Base-by-base conservation (phyloP, 2,329 filamentous ascomycete species). In the Salinomyces thailandicus region DNA sequence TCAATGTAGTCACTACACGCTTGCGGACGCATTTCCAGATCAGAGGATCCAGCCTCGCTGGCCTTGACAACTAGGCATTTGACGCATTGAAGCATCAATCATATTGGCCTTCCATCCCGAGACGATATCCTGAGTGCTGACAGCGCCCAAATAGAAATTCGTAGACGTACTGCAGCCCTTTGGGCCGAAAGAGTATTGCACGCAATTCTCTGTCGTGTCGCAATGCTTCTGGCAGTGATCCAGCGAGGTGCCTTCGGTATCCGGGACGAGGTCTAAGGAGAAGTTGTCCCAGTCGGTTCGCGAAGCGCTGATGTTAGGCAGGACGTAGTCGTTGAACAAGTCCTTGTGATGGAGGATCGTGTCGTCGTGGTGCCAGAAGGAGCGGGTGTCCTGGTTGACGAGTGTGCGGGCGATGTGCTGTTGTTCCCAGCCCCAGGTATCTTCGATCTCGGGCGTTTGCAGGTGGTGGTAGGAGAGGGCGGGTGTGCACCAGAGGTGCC, bases 401-500 rank as follows among this genome's bases (percentile, higher is more conserved):
- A 28, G n/a, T 16, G 31, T 8, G n/a, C 4, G 29, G n/a, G 28
- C 31, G 17, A 54, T 46, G 45, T 47, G 53, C 4, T 47, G 29
- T 24, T 57, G 50, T 36, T 58, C 53, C 18, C 55, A 57, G 2
- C 41, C 24, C 45, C 52, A 58, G 20, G 56, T 35, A 8, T 43
- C 39, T 16, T 42, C 27, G 5, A 57, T 42, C 33, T 53, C 49
- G 9, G 40, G 35, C 1, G 54, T 44, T 2, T 37, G 40, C 18
- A 57, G 39, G 32, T 59, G 56, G 35, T 59, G 56, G 32, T 54
- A 56, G 3, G 57, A 59, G 3, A 68, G 46, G 8, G 58, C 58
- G 4, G 64, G 62, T 1, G 46, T 41, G 41, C 66, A 69, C 64
- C 64, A 68, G 13, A 63, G 52, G 22, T 48, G 51, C 17, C 45